Evolutionary conservation across 192 early-diverging fungal species (phyloP).

Genomic region (Dissophora globulifera): DNA sequence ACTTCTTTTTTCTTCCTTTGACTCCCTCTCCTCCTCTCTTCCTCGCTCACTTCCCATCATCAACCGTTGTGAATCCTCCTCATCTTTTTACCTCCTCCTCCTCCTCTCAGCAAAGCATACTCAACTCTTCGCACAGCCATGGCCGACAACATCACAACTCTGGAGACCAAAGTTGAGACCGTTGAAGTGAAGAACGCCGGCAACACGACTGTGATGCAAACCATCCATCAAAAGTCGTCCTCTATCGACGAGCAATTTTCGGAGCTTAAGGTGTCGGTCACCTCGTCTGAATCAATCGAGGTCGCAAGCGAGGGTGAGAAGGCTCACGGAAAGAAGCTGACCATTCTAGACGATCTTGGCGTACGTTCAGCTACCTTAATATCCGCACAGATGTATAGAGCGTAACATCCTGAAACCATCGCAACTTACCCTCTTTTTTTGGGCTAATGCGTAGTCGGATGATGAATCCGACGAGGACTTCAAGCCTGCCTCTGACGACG

Average conservation of each 20-base stretch:
- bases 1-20: background rate
- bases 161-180: slow-evolving; percentile 6
- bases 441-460: slow-evolving; percentile 27
- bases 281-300: slow-evolving; percentile 3
- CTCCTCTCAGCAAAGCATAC: no score
- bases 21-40: background rate
- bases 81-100: background rate
- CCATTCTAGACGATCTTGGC: slow-evolving; percentile 38
- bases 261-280: slow-evolving; percentile 12
- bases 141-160: no score
- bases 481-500: slow-evolving; percentile 8
- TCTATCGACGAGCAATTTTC: slow-evolving; percentile 10
- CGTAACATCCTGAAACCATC: no score
- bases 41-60: background rate
- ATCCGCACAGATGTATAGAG: no score
- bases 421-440: background rate
- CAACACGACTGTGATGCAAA: background rate
- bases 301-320: background rate
- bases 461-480: slow-evolving; percentile 42
- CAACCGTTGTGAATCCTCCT: no score
- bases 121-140: background rate
- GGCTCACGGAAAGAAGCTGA: slow-evolving; percentile 11
- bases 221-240: background rate
- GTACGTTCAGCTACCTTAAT: no score
- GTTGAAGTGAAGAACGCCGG: slow-evolving; percentile 7